phyloP scores from a whole-genome alignment of 495 filamentous ascomycete species.

The Letharia columbiana region DNA sequence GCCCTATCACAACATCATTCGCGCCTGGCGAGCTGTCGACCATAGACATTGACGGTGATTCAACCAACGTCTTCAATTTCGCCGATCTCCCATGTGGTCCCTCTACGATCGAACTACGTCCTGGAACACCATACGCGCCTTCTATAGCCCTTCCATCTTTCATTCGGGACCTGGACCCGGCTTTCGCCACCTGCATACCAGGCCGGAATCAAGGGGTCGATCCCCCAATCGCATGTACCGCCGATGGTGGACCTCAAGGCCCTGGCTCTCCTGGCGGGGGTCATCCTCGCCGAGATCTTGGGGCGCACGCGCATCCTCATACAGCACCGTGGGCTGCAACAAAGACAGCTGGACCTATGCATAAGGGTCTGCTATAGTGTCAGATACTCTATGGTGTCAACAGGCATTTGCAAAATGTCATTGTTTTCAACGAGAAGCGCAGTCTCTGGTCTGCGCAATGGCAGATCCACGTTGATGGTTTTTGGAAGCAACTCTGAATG shows the following conservation, averaged over 20 bases:
- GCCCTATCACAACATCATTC: conserved; percentile 1
- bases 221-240: background rate
- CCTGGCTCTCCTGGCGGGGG: background rate
- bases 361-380: background rate
- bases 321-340: background rate
- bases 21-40: background rate
- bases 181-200: conserved; percentile 3
- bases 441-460: background rate
- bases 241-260: background rate
- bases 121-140: background rate
- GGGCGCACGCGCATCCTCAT: background rate
- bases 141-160: background rate
- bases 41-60: background rate
- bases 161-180: background rate
- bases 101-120: background rate
- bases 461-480: background rate
- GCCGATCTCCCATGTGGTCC: conserved; percentile 7
- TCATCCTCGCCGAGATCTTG: background rate
- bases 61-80: conserved; percentile 2
- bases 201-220: conserved; percentile 1
- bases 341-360: background rate
- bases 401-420: background rate
- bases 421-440: background rate
- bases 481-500: background rate
- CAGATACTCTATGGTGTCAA: background rate